Evolutionary conservation across 768 basidiomycete genomes (phyloP).

Genomic region (Mycena galericulata): DNA sequence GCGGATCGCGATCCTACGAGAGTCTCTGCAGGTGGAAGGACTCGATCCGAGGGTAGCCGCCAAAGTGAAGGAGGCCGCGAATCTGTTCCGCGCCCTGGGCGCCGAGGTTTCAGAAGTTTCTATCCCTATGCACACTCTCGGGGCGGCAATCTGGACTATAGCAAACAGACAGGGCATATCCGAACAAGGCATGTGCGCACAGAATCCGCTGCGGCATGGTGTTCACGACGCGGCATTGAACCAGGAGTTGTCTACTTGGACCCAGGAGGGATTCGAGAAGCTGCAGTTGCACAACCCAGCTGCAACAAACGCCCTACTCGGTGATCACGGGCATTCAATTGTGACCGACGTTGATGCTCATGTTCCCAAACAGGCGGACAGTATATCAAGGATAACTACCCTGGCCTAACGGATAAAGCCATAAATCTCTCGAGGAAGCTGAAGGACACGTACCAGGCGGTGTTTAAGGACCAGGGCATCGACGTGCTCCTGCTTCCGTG

Average conservation of each 20-base stretch:
- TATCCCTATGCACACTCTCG: conserved; percentile 49
- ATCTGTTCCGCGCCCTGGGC: conserved; percentile 50
- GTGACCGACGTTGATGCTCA: background rate
- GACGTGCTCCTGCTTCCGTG: conserved; percentile 52
- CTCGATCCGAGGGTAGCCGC: conserved; percentile 51
- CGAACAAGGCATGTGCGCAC: conserved; percentile 33
- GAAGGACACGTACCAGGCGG: conserved; percentile 47
- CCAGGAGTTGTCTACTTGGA: conserved; percentile 49
- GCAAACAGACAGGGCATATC: conserved; percentile 31
- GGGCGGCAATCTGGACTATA: conserved; percentile 24
- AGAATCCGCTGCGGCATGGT: conserved; percentile 41
- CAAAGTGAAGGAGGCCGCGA: conserved; percentile 48
- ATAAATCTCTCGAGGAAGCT: conserved; percentile 53
- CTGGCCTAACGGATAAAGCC: conserved; percentile 44
- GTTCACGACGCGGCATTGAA: conserved; percentile 48
- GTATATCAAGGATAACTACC: conserved; percentile 23
- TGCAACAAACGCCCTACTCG: conserved; percentile 21
- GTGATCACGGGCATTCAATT: background rate
- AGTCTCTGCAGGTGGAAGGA: conserved; percentile 47
- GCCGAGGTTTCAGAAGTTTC: conserved; percentile 55
- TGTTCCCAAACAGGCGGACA: conserved; percentile 21
- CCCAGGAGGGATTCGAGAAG: conserved; percentile 53
- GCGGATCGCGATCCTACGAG: conserved; percentile 55
- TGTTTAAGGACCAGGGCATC: conserved; percentile 43
- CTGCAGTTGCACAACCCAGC: conserved; percentile 35